Base-by-base conservation (phyloP, 495 filamentous ascomycete species). In the Elasticomyces elasticus region DNA sequence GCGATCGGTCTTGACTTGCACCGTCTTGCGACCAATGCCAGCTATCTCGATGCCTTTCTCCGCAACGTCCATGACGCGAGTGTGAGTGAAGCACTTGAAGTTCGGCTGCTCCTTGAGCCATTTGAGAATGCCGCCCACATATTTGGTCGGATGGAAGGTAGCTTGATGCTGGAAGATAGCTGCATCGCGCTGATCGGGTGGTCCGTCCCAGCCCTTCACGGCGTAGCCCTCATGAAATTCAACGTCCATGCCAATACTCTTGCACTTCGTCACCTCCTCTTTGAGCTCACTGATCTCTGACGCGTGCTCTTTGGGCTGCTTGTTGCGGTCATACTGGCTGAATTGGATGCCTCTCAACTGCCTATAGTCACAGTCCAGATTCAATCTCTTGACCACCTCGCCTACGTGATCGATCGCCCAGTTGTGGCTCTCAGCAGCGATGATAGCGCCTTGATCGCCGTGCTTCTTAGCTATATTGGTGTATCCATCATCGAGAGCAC, bases 71-170 rank as follows among this genome's bases (percentile, higher is more conserved):
- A 68, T 66, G 62, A 74, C 71, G 1, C 78, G 67, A 6, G 76
- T 77, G 46, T 67, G 67, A 1, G 77, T 73, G 59, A 68, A 82
- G 58, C 77, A 79, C 23, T 68, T 54, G 63, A 82, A 80, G 47
- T 71, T 72, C 11, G 72, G 68, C 54, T 79, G 75, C 17, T 70
- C 42, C 30, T 68, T 64, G 26, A 81, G 67, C 67, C 71, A 77
- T 23, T 69, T 63, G 1, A 81, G 66, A 0, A 80, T 60, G 13
- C 74, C 77, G 24, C 72, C 61, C 0, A 79, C 58, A 51, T 82
- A 80, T 52, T 71, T 71, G 0, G 79, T 80, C 0, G 79, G 77
- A 54, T 80, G 78, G 62, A 79, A 81, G 1, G 77, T 74, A 0
- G 76, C 78, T 61, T 82, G 77, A n/a, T 67, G 66, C 5, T 51